Base-by-base conservation (phyloP, 2,329 filamentous ascomycete species). In the Elsinoe ampelina region DNA sequence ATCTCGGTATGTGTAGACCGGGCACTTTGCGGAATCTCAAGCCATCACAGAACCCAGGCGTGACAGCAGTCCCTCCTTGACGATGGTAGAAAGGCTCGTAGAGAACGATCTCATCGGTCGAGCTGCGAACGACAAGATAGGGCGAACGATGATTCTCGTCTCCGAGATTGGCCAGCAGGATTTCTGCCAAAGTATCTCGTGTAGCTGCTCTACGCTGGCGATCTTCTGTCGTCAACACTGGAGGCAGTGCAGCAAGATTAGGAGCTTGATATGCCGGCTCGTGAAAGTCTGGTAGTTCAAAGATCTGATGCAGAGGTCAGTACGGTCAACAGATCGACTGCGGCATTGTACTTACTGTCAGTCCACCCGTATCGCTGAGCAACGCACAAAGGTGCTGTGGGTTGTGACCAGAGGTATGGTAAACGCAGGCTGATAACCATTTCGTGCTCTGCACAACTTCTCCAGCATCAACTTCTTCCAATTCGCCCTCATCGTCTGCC, bases 381-480 rank as follows among this genome's bases (percentile, higher is more conserved):
- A 96, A 69, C 64, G 95, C 95, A 70, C 91, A 81, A 58, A 90
- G 75, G 7, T 86, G 77, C 60, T 79, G 81, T 8, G 78, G 74
- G 19, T 69, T 63, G 59, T 39, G 72, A 65, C 54, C 76, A 67
- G 69, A 88, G 83, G 60, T 81, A n/a, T 78, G 76, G 68, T 95
- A 97, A 0, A 97, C 72, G 63, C 87, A 95, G 8, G 88, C 91
- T 2, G 88, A 87, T 5, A 85, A 74, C 88, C 93, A 96, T 66
- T 86, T 88, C 1, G 79, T 84, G 1, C 78, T 71, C 2, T 85
- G 73, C 0, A 78, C 64, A 7, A 77, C 74, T 26, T 84, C 82
- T 32, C 80, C 75, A 62, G 82, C 79, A 43, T 87, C 82, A 2
- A 95, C 72, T 67, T 95, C 88, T 66, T 95, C 91, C 2, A 97